A percentile compares a stretch with the other conserved stretches of the same genome.
Evolutionary conservation across 345 rosid genomes (phyloP).

Genomic region (rapeseed (Brassica napus)): Da-Ae NC_063445.1:50759501-50760000

Average conservation of each 20-base stretch:
- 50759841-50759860: constrained; percentile 46
- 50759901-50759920: constrained; percentile 63
- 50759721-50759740: constrained; percentile 79
- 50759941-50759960: constrained; percentile 71
- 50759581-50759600: constrained; percentile 50
- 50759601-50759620: background rate
- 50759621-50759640: constrained; percentile 3
- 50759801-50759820: background rate
- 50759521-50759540: constrained; percentile 67
- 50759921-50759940: constrained; percentile 55
- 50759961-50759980: constrained; percentile 48
- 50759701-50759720: constrained; percentile 60
- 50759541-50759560: constrained; percentile 48
- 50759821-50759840: background rate
- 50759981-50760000: constrained; percentile 55
- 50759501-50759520: constrained; percentile 60
- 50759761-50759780: constrained; percentile 54
- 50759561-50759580: constrained; percentile 41
- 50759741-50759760: constrained; percentile 73
- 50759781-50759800: background rate
- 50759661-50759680: constrained; percentile 59
- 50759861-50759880: constrained; percentile 56
- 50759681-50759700: constrained; percentile 54
- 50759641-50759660: background rate
- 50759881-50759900: constrained; percentile 63